Conservation (phyloP, 106 monocot genomes). For the Dactylorhiza incarnata region DNA sequence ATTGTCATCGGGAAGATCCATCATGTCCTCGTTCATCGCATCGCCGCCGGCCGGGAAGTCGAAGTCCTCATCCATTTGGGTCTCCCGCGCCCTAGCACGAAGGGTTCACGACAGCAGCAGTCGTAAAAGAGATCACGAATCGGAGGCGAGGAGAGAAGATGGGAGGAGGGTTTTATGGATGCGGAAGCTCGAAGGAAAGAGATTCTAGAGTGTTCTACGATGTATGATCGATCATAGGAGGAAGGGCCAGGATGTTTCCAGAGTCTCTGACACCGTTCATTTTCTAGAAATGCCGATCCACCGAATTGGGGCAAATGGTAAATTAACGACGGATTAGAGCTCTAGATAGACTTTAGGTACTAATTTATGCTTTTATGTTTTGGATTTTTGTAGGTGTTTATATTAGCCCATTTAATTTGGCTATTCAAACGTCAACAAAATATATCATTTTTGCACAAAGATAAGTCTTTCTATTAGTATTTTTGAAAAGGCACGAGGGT, state of each 20-base stretch:
- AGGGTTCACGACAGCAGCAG: background rate
- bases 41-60: slow-evolving; percentile 10
- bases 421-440: too few relatives aligned
- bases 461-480: too few relatives aligned
- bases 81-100: background rate
- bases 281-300: too few relatives aligned
- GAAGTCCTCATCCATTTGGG: slow-evolving; percentile 21
- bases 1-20: slow-evolving; percentile 18
- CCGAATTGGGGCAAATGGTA: too few relatives aligned
- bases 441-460: too few relatives aligned
- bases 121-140: background rate
- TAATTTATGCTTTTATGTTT: too few relatives aligned
- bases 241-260: background rate
- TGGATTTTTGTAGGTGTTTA: too few relatives aligned
- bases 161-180: background rate
- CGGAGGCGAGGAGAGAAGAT: background rate
- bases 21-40: slow-evolving; percentile 29
- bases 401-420: too few relatives aligned
- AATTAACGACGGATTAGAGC: too few relatives aligned
- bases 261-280: background rate
- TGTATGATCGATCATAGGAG: background rate
- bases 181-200: background rate
- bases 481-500: too few relatives aligned
- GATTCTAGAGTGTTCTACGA: slow-evolving; percentile 9
- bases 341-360: too few relatives aligned